Conservation (phyloP, 2,329 filamentous ascomycete species). For the Arthrobotrys pseudoclavata region DNA sequence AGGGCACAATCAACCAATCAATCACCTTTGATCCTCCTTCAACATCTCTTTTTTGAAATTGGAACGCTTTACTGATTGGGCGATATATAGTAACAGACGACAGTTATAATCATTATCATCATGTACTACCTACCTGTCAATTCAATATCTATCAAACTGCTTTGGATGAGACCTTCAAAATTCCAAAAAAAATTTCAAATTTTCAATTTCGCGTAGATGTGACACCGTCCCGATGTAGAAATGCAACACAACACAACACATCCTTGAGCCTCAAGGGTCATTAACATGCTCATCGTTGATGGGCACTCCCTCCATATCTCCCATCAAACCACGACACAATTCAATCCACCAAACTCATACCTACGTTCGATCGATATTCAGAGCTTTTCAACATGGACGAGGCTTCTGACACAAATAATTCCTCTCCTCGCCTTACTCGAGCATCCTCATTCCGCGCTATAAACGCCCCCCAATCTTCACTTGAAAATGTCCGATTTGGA, state of each 20-base stretch:
- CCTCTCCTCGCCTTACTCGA: slow-evolving; percentile 16
- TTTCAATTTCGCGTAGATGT: too few species aligned
- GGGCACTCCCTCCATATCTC: background rate
- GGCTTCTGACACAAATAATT: background rate
- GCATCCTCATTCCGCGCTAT: slow-evolving; percentile 21
- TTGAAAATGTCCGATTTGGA: slow-evolving; percentile 15
- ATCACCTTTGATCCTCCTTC: background rate
- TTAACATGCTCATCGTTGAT: slow-evolving; percentile 7
- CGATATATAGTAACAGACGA: background rate
- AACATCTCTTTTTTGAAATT: background rate
- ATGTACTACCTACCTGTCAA: too few species aligned
- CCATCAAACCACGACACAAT: background rate
- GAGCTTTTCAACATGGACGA: background rate
- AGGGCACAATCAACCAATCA: slow-evolving; percentile 66
- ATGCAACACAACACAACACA: slow-evolving; percentile 21
- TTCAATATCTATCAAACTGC: background rate
- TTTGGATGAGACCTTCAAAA: too few species aligned
- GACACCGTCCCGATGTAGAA: slow-evolving; percentile 1
- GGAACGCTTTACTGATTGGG: background rate
- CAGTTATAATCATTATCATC: background rate
- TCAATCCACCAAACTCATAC: background rate
- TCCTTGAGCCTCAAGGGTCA: background rate
- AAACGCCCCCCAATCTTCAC: background rate
- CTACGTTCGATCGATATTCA: background rate
- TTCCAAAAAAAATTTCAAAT: too few species aligned